Evolutionary conservation across 2,329 filamentous ascomycete species (phyloP).

Genomic region (Alternaria solani): DNA sequence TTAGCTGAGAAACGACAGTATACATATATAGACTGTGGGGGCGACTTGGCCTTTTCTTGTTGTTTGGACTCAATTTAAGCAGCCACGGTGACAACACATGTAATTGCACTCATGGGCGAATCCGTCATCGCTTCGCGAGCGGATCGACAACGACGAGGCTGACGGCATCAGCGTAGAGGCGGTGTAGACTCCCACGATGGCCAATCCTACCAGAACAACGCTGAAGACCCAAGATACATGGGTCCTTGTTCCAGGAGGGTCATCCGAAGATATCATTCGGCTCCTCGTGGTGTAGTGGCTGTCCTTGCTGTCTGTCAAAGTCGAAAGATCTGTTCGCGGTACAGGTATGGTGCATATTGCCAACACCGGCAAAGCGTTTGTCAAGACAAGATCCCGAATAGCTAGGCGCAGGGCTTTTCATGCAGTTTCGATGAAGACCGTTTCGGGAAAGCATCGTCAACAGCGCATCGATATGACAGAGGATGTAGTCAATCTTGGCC

Average conservation of each 20-base stretch:
- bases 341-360: not conserved
- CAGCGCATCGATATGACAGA: not conserved
- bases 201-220: conserved; percentile 16
- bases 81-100: not conserved
- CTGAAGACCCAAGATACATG: not conserved
- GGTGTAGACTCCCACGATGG: conserved; percentile 5
- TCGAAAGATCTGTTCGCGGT: not conserved
- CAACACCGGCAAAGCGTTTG: not conserved
- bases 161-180: conserved; percentile 4
- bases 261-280: not conserved
- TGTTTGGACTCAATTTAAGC: not conserved
- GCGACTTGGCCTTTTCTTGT: not conserved
- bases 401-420: not conserved
- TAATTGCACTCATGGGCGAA: not conserved
- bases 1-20: too few relatives aligned
- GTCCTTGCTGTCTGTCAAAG: conserved; percentile 2
- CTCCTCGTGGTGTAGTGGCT: not conserved
- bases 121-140: not conserved
- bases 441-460: not conserved
- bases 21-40: not conserved
- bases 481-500: not conserved
- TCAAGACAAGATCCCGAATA: not conserved
- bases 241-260: not conserved
- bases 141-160: conserved; percentile 7
- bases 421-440: not conserved